Conservation (phyloP, 2,329 filamentous ascomycete genomes). For the Monosporascus sp. region DNA sequence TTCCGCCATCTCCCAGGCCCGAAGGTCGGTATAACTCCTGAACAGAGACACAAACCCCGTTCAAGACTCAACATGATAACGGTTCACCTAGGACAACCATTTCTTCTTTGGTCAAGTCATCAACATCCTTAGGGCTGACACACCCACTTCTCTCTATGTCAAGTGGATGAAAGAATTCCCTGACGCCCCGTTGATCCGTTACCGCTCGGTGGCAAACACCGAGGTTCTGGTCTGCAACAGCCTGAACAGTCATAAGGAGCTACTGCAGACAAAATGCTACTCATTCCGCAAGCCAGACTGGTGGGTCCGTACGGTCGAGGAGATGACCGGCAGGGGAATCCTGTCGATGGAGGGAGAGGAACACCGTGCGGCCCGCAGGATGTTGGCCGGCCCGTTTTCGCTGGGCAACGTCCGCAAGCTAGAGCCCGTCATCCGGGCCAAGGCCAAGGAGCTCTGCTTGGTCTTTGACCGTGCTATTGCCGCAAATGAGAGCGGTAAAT, state of each 20-base stretch:
- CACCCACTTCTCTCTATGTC: slow-evolving; percentile 14
- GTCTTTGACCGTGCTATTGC: slow-evolving; percentile 5
- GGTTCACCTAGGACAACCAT: slow-evolving; percentile 12
- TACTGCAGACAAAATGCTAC: slow-evolving; percentile 26
- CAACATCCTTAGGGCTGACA: slow-evolving; percentile 12
- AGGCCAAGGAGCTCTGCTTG: slow-evolving; percentile 2
- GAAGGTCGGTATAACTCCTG: slow-evolving; percentile 3
- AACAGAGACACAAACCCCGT: background rate
- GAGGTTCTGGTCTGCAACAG: slow-evolving; percentile 23
- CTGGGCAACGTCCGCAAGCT: slow-evolving; percentile 8
- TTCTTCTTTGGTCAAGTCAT: slow-evolving; percentile 17
- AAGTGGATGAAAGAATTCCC: slow-evolving; percentile 23
- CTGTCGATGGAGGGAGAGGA: slow-evolving; percentile 7
- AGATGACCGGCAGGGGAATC: slow-evolving; percentile 6
- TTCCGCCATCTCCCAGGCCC: slow-evolving; percentile 15
- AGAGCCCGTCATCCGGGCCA: slow-evolving; percentile 7
- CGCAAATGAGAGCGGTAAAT: background rate
- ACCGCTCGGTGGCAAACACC: slow-evolving; percentile 20
- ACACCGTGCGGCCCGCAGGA: slow-evolving; percentile 8
- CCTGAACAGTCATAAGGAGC: slow-evolving; percentile 20
- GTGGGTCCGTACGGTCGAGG: slow-evolving; percentile 7
- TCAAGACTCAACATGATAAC: background rate
- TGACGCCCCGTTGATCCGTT: slow-evolving; percentile 23
- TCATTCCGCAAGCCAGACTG: slow-evolving; percentile 9
- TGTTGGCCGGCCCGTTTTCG: slow-evolving; percentile 8